A percentile compares a stretch with the other conserved stretches of the same genome.
phyloP scores from a whole-genome alignment of 1,284 basidiomycete species.

The Cutaneotrichosporon sp. region DNA sequence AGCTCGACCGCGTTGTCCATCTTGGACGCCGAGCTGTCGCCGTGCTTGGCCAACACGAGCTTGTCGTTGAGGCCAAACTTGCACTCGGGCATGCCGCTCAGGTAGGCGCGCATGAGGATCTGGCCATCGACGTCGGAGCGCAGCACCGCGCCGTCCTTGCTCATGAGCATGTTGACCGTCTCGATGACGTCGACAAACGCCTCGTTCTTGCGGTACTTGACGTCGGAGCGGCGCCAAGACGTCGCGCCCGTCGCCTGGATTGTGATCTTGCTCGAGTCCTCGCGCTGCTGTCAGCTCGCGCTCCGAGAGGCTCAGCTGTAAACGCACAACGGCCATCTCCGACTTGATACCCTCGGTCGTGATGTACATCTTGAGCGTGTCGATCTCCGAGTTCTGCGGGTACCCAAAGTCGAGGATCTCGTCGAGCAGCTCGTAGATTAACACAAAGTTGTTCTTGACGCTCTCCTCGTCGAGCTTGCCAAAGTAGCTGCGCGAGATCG shows the following conservation, averaged over 20 bases:
- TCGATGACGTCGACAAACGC: slow-evolving; percentile 98
- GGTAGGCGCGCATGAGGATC: slow-evolving; percentile 96
- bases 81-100: slow-evolving; percentile 94
- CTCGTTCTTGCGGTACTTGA: slow-evolving; percentile 98
- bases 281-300: slow-evolving; percentile 61
- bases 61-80: slow-evolving; percentile 99
- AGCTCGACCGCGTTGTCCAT: slow-evolving; percentile 82
- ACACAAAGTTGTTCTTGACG: slow-evolving; percentile 98
- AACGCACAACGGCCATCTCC: slow-evolving; percentile 68
- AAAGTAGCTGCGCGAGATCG: slow-evolving; percentile 91
- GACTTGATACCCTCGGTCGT: slow-evolving; percentile 96
- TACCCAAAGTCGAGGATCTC: slow-evolving; percentile 99
- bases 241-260: slow-evolving; percentile 93
- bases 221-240: slow-evolving; percentile 89
- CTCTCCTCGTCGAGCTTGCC: slow-evolving; percentile 97
- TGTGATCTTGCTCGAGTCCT: slow-evolving; percentile 95
- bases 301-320: not conserved
- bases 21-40: slow-evolving; percentile 60
- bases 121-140: slow-evolving; percentile 98
- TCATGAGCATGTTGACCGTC: slow-evolving; percentile 94
- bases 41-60: slow-evolving; percentile 85
- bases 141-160: slow-evolving; percentile 86
- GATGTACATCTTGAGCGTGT: slow-evolving; percentile 96
- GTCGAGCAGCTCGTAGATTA: slow-evolving; percentile 94
- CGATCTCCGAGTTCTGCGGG: slow-evolving; percentile 98